Conservation (phyloP, 768 basidiomycete species). For the Cyclocybe cylindracea region DNA sequence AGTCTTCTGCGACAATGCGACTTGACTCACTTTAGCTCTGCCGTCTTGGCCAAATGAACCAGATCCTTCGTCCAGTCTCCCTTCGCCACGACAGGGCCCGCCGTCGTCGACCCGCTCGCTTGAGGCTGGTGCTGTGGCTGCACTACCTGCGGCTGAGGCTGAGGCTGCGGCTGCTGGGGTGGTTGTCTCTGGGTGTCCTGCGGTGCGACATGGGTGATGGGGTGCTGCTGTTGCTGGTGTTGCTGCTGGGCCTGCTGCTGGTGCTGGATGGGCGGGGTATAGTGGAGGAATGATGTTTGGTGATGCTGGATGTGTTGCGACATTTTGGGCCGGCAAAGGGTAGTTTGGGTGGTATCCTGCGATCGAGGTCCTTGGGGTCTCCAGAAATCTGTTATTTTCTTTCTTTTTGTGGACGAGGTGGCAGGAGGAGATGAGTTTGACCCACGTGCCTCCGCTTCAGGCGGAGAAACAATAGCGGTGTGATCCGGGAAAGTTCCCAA, state of each 20-base stretch:
- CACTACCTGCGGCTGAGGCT: conserved; percentile 11
- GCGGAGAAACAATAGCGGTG: no score
- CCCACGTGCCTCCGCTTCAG: no score
- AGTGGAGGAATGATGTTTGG: conserved; percentile 14
- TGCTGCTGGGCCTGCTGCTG: conserved; percentile 31
- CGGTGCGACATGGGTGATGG: conserved; percentile 27
- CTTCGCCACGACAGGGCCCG: conserved; percentile 64
- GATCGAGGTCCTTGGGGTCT: conserved; percentile 44
- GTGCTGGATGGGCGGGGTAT: conserved; percentile 23
- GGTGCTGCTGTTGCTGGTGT: conserved; percentile 34
- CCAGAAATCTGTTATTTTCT: conserved; percentile 3
- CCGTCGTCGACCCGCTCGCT: conserved; percentile 6
- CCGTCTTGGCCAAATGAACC: conserved; percentile 83
- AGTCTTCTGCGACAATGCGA: background rate
- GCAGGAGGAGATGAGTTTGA: conserved; percentile 13
- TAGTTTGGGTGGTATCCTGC: conserved; percentile 24
- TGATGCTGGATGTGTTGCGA: conserved; percentile 38
- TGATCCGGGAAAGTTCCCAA: no score
- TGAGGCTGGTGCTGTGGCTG: conserved; percentile 23
- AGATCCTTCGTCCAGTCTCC: conserved; percentile 89
- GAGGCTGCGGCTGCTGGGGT: conserved; percentile 17
- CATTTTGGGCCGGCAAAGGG: conserved; percentile 33
- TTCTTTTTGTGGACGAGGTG: conserved; percentile 17
- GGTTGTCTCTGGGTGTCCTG: conserved; percentile 32
- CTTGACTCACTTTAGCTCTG: conserved; percentile 77